Evolutionary conservation across 371 early-diverging fungal genomes (phyloP).

Genomic region (Blastocladiella emersonii): DNA sequence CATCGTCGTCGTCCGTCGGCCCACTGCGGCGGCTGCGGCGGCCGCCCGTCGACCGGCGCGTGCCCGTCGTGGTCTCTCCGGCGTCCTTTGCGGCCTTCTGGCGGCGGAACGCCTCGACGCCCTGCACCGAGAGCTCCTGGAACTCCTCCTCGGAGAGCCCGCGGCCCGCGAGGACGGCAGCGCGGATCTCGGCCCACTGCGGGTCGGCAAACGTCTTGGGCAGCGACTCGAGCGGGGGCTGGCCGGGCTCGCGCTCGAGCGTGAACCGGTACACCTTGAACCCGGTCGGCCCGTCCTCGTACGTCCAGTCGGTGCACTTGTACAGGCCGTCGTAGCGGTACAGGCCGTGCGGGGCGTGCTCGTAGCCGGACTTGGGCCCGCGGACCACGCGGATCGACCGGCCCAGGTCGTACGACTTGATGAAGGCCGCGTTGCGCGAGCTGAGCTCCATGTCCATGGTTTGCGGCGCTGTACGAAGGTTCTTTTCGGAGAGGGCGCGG

Average conservation of each 20-base stretch:
- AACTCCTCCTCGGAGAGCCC: too few relatives aligned
- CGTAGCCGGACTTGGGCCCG: constrained; percentile 7
- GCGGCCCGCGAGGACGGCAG: too few relatives aligned
- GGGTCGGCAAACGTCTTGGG: background rate
- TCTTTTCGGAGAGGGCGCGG: constrained; percentile 19
- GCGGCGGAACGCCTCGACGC: too few relatives aligned
- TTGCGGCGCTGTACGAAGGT: constrained; percentile 23
- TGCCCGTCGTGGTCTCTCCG: too few relatives aligned
- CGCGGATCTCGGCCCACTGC: too few relatives aligned
- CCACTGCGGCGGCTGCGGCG: too few relatives aligned
- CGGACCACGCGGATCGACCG: constrained; percentile 14
- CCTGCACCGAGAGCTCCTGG: too few relatives aligned
- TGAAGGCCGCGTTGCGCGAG: constrained; percentile 9
- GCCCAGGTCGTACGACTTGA: constrained; percentile 11
- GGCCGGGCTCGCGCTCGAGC: background rate
- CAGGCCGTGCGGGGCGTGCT: constrained; percentile 10
- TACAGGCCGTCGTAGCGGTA: constrained; percentile 15
- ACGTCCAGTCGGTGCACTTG: constrained; percentile 9
- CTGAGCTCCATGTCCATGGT: constrained; percentile 13
- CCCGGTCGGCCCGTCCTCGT: constrained; percentile 9
- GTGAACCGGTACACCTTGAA: constrained; percentile 9
- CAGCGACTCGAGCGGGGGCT: background rate
- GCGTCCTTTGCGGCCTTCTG: too few relatives aligned
- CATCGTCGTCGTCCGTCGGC: too few relatives aligned
- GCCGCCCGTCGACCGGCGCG: too few relatives aligned